Evolutionary conservation across 805 yeast species (phyloP).

Genomic region (Starmerella sp.): DNA sequence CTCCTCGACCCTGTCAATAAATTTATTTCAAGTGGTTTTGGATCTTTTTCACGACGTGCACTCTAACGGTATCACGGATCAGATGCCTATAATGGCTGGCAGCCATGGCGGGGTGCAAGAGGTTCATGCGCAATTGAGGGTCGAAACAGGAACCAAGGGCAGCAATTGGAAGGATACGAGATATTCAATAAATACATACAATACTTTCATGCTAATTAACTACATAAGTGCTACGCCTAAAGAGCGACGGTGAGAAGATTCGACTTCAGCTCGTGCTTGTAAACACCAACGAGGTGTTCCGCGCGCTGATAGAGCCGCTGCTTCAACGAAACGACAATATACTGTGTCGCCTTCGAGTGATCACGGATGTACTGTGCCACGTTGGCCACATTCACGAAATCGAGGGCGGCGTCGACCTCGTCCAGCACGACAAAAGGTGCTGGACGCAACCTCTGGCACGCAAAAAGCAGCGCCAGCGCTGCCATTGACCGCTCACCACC

Average conservation of each 20-base stretch:
- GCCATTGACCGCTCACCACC: slow-evolving; percentile 98
- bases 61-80: too few species aligned
- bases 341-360: slow-evolving; percentile 47
- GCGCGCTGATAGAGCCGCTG: slow-evolving; percentile 77
- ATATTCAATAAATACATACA: not conserved
- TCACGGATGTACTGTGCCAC: slow-evolving; percentile 76
- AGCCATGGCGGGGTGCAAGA: too few species aligned
- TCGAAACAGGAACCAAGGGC: too few species aligned
- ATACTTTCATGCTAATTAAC: not conserved
- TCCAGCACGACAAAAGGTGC: slow-evolving; percentile 93
- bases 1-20: not conserved
- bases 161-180: too few species aligned
- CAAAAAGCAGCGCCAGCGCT: slow-evolving; percentile 82
- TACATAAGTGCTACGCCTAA: not conserved
- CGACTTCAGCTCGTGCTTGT: slow-evolving; percentile 42
- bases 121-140: too few species aligned
- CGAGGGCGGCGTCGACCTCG: slow-evolving; percentile 97
- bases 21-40: not conserved
- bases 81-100: too few species aligned
- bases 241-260: slow-evolving; percentile 14
- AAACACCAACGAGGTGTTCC: slow-evolving; percentile 86
- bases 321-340: slow-evolving; percentile 85
- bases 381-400: slow-evolving; percentile 71
- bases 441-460: slow-evolving; percentile 81
- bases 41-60: too few species aligned